Conservation (phyloP, 2,329 filamentous ascomycete genomes). For the Diaporthe sp. region DNA sequence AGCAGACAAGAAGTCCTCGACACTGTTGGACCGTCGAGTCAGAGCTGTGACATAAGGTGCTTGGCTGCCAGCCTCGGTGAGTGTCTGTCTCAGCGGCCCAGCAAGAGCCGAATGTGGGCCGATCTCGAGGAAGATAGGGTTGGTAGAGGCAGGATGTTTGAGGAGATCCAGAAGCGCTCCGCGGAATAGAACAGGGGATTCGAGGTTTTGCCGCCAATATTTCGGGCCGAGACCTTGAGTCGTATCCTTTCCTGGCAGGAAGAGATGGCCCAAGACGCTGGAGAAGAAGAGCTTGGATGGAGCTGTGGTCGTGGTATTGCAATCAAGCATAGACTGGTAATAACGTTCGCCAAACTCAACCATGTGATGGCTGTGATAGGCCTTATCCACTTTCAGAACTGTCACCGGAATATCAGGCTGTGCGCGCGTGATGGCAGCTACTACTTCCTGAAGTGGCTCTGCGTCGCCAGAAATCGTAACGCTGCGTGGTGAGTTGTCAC, state of each 20-base stretch:
- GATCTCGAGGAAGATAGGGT: conserved; percentile 46
- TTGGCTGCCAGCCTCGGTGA: neutral
- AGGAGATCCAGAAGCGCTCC: neutral
- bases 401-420: conserved; percentile 47
- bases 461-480: too few species aligned
- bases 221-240: neutral
- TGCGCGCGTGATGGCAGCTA: too few species aligned
- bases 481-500: too few species aligned
- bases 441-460: too few species aligned
- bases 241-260: neutral
- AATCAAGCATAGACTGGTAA: neutral
- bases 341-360: neutral
- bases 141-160: conserved; percentile 24
- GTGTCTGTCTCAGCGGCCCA: conserved; percentile 46
- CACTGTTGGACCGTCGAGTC: conserved; percentile 22
- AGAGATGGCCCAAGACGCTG: neutral
- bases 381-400: neutral
- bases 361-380: neutral
- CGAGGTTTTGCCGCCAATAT: conserved; percentile 48
- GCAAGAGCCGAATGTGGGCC: conserved; percentile 48
- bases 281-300: conserved; percentile 9
- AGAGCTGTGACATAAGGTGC: conserved; percentile 34
- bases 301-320: conserved; percentile 36
- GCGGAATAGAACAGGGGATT: conserved; percentile 44
- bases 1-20: conserved; percentile 12